These are phyloP conservation scores for Nakazawaea anatomiae DNA, from an alignment of 805 yeast species.

Conservation along the genomic window DNA sequence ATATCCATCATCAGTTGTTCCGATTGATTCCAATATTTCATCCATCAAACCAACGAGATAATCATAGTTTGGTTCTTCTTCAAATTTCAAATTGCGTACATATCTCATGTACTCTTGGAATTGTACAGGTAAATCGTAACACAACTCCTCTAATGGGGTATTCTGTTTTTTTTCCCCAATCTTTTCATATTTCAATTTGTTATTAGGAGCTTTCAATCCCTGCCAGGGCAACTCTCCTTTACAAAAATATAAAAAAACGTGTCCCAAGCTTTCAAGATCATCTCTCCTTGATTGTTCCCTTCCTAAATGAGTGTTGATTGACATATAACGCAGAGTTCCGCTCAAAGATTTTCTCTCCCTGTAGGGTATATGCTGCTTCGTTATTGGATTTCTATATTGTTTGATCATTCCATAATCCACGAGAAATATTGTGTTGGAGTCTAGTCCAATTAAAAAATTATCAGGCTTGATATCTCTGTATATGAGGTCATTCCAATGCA, in stretches of 20 bases:
- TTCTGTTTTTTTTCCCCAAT: constrained; percentile 77
- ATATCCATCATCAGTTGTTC: constrained; percentile 56
- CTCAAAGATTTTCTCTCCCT: constrained; percentile 74
- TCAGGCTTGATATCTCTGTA: constrained; percentile 84
- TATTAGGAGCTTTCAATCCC: constrained; percentile 85
- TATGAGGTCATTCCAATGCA: constrained; percentile 71
- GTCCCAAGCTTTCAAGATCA: constrained; percentile 77
- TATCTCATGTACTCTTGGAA: constrained; percentile 69
- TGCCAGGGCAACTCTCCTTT: constrained; percentile 86
- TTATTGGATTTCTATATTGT: constrained; percentile 74
- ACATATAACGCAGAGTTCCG: constrained; percentile 86
- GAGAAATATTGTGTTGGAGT: constrained; percentile 63
- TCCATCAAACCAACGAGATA: constrained; percentile 58
- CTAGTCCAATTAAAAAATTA: constrained; percentile 67
- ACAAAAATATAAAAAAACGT: constrained; percentile 72
- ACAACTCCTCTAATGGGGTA: constrained; percentile 55
- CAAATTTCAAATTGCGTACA: constrained; percentile 66
- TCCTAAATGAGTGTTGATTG: constrained; percentile 82
- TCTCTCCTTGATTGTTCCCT: constrained; percentile 81
- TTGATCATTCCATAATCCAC: constrained; percentile 89
- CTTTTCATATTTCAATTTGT: constrained; percentile 75
- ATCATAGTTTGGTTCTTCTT: constrained; percentile 75
- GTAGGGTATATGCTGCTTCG: constrained; percentile 78
- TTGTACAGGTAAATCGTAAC: constrained; percentile 63
- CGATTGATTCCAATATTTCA: constrained; percentile 50